Percentiles rank a stretch among this genome's conserved stretches.
Conservation (phyloP, 257 asterid genomes). For the Jacaranda copaia region DNA sequence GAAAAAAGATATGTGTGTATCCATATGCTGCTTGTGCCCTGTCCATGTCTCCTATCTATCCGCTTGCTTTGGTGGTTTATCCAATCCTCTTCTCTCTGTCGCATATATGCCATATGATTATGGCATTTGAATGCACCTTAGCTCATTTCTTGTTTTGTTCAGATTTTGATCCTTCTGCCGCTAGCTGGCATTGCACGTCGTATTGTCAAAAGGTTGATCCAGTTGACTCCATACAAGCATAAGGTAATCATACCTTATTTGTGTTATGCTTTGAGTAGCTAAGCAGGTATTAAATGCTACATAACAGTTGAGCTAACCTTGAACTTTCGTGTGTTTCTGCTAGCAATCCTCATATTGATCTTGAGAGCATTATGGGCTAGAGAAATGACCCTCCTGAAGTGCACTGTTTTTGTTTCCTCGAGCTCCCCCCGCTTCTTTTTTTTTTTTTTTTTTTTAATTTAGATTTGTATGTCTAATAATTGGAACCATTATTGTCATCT, state of each 20-base stretch:
- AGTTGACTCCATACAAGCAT: constrained; percentile 82
- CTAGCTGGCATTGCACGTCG: constrained; percentile 88
- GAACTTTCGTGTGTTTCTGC: neutral
- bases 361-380: neutral
- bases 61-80: constrained; percentile 3
- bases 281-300: neutral
- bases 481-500: neutral
- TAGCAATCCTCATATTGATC: neutral
- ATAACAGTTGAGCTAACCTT: constrained; percentile 15
- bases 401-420: constrained; percentile 5
- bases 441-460: neutral
- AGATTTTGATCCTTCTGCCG: constrained; percentile 91
- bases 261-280: constrained; percentile 28
- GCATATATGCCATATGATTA: constrained; percentile 12
- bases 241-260: constrained; percentile 57
- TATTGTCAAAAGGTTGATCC: constrained; percentile 78
- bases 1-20: neutral
- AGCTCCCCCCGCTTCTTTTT: neutral
- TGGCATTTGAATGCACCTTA: constrained; percentile 14
- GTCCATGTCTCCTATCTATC: neutral
- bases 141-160: constrained; percentile 37
- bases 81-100: constrained; percentile 22
- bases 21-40: neutral
- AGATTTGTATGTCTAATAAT: neutral
- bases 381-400: neutral